Evolutionary conservation across 495 filamentous ascomycete genomes (phyloP).

Genomic region (Podospora conica): DNA sequence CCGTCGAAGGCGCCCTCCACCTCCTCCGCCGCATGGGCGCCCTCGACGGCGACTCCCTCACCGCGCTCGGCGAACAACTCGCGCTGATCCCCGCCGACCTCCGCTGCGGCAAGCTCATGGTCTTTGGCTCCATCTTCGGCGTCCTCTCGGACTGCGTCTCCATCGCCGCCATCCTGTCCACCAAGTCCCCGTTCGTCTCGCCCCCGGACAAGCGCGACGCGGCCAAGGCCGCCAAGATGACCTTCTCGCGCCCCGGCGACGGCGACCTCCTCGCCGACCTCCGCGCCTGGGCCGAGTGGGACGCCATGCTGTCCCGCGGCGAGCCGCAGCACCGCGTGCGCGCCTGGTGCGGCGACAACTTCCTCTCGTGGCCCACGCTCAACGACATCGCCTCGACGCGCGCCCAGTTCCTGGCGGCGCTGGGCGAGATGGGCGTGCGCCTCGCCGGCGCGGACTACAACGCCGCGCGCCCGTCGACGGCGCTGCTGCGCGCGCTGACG

Average conservation of each 20-base stretch:
- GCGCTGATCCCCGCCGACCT: conserved; percentile 93
- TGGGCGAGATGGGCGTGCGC: conserved; percentile 80
- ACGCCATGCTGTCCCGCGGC: conserved; percentile 49
- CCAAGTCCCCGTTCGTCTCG: conserved; percentile 75
- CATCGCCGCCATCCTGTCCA: conserved; percentile 85
- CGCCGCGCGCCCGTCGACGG: conserved; percentile 24
- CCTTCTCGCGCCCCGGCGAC: conserved; percentile 61
- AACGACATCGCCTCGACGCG: conserved; percentile 82
- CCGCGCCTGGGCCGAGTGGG: conserved; percentile 77
- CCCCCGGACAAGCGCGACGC: conserved; percentile 76
- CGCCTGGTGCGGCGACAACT: conserved; percentile 80
- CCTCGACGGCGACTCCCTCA: conserved; percentile 74
- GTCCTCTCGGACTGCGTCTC: conserved; percentile 83
- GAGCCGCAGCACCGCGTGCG: conserved; percentile 58
- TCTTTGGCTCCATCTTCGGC: conserved; percentile 89
- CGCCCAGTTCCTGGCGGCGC: conserved; percentile 74
- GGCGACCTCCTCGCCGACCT: conserved; percentile 87
- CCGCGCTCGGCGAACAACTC: conserved; percentile 82
- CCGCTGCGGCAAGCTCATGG: conserved; percentile 88
- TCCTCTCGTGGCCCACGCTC: conserved; percentile 75
- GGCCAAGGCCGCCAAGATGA: conserved; percentile 65
- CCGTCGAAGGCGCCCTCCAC: conserved; percentile 75
- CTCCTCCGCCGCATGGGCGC: conserved; percentile 83
- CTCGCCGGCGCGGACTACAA: conserved; percentile 26
- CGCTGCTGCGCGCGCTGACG: conserved; percentile 79